phyloP scores from a whole-genome alignment of 2,329 filamentous ascomycete species.

The Diaporthe eres region DNA sequence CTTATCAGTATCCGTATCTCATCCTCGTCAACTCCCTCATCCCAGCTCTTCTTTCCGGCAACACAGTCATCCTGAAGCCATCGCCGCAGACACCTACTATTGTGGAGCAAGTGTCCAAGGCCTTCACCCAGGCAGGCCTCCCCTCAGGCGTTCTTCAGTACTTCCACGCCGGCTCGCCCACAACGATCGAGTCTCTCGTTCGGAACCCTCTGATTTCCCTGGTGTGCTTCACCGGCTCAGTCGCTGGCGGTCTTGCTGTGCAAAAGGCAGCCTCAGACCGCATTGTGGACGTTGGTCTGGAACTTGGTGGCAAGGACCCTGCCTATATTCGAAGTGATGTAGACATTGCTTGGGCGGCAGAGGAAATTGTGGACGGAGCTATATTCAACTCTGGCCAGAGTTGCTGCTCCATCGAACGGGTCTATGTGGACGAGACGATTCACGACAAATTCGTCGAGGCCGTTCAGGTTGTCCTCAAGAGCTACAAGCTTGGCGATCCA shows the following conservation, averaged over 20 bases:
- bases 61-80: slow-evolving; percentile 93
- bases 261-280: slow-evolving; percentile 88
- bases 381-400: slow-evolving; percentile 99
- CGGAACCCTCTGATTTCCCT: slow-evolving; percentile 82
- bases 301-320: slow-evolving; percentile 95
- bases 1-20: slow-evolving; percentile 86
- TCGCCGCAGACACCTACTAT: slow-evolving; percentile 95
- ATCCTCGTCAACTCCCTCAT: slow-evolving; percentile 94
- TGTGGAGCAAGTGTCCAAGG: slow-evolving; percentile 83
- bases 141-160: slow-evolving; percentile 89
- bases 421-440: slow-evolving; percentile 90
- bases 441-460: slow-evolving; percentile 87
- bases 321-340: slow-evolving; percentile 91
- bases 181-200: slow-evolving; percentile 83
- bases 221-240: slow-evolving; percentile 95
- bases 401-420: slow-evolving; percentile 91
- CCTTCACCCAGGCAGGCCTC: slow-evolving; percentile 85
- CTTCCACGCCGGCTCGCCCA: slow-evolving; percentile 88
- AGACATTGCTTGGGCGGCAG: slow-evolving; percentile 90
- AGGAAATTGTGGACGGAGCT: slow-evolving; percentile 95
- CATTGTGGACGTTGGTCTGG: slow-evolving; percentile 87
- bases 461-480: slow-evolving; percentile 82
- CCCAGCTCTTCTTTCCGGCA: slow-evolving; percentile 90
- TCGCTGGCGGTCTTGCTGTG: slow-evolving; percentile 87
- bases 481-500: slow-evolving; percentile 92